Evolutionary conservation across 2,329 filamentous ascomycete genomes (phyloP).

Genomic region (Cordyceps tenuipes): DNA sequence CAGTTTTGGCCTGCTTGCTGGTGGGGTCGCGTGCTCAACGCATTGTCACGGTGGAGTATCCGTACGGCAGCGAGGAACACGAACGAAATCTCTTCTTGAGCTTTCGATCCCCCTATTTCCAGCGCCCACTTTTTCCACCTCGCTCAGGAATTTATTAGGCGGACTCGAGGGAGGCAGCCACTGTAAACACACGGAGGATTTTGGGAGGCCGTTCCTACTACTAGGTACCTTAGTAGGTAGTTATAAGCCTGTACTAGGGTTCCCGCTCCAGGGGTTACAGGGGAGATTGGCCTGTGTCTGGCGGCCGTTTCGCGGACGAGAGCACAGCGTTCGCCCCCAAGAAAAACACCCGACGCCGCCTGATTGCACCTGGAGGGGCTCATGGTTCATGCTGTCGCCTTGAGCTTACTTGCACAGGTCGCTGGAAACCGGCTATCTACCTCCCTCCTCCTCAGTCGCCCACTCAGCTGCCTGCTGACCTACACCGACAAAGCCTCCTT

Average conservation of each 20-base stretch:
- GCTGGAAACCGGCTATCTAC: neutral
- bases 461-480: neutral
- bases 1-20: neutral
- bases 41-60: neutral
- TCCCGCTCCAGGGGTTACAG: neutral
- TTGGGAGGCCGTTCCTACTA: no score
- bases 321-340: neutral
- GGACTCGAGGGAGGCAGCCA: neutral
- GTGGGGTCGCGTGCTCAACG: conserved; percentile 8
- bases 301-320: neutral
- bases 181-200: neutral
- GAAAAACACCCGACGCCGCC: neutral
- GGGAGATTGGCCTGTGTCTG: neutral
- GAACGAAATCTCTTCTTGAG: neutral
- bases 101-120: conserved; percentile 5
- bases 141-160: no score
- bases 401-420: neutral
- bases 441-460: neutral
- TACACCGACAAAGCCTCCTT: conserved; percentile 7
- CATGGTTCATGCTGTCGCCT: neutral
- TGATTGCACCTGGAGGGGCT: neutral
- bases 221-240: neutral
- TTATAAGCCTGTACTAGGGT: neutral
- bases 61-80: conserved; percentile 1
- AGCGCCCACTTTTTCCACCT: neutral